Conservation (phyloP, 1,284 basidiomycete species). For the Boletus austroedulis region DNA sequence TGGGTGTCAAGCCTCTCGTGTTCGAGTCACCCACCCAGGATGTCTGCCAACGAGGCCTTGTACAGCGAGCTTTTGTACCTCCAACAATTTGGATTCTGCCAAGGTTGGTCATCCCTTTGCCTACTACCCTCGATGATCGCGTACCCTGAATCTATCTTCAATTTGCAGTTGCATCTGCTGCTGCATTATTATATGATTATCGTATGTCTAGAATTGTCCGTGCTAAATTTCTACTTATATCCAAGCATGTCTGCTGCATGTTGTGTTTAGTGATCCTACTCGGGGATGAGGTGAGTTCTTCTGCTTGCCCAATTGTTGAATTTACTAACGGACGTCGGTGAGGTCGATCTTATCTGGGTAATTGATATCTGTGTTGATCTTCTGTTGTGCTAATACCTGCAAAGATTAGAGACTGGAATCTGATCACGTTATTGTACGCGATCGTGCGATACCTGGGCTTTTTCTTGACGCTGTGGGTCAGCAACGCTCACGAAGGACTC, state of each 20-base stretch:
- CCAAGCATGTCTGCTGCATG: background rate
- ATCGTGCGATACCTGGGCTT: slow-evolving; percentile 24
- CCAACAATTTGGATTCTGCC: slow-evolving; percentile 5
- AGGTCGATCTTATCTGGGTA: slow-evolving; percentile 24
- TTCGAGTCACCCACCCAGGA: background rate
- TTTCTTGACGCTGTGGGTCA: slow-evolving; percentile 14
- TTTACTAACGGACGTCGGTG: background rate
- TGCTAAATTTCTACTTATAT: background rate
- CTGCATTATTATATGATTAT: slow-evolving; percentile 20
- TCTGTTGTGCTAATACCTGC: background rate
- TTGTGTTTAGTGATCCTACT: slow-evolving; percentile 10
- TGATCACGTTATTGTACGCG: slow-evolving; percentile 18
- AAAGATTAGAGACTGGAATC: slow-evolving; percentile 18
- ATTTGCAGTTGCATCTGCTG: slow-evolving; percentile 10
- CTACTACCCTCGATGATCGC: background rate
- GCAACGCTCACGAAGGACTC: background rate
- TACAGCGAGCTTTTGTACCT: slow-evolving; percentile 5
- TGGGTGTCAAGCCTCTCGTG: background rate
- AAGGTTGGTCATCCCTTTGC: slow-evolving; percentile 5
- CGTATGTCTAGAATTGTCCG: slow-evolving; percentile 5
- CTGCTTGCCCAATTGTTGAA: background rate
- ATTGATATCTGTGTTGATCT: background rate
- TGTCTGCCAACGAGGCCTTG: background rate
- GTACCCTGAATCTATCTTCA: background rate
- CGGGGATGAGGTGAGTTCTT: slow-evolving; percentile 10